Evolutionary conservation across 169 alveolate species (phyloP).

Genomic region (Plasmodium vivax): DNA sequence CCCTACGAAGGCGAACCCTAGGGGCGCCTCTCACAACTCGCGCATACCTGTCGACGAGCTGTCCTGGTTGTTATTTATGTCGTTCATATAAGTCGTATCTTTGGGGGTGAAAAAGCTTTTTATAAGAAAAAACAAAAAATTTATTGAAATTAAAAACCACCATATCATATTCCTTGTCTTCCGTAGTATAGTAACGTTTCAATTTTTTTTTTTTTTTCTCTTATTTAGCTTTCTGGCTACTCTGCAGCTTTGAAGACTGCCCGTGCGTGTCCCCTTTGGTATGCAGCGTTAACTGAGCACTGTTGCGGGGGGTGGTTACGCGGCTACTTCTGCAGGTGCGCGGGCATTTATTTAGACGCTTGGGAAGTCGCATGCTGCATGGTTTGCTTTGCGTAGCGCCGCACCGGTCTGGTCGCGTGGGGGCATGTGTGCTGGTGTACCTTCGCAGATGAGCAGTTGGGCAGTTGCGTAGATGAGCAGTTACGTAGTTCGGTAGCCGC

Average conservation of each 20-base stretch:
- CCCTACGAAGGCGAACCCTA: not conserved
- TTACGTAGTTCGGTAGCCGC: too few relatives aligned
- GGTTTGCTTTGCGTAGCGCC: not conserved
- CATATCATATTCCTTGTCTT: constrained; percentile 68
- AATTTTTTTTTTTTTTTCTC: constrained; percentile 9
- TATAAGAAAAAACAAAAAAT: constrained; percentile 72
- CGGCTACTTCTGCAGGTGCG: not conserved
- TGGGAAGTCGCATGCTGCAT: not conserved
- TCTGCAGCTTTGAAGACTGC: not conserved
- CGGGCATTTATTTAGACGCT: not conserved
- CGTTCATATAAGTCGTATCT: constrained; percentile 34
- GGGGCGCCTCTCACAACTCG: not conserved
- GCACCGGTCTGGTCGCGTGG: not conserved
- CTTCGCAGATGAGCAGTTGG: not conserved
- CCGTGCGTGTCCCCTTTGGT: not conserved
- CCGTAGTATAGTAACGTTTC: not conserved
- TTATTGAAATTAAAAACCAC: constrained; percentile 72
- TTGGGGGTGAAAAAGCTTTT: constrained; percentile 73
- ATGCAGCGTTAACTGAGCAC: not conserved
- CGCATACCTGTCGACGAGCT: constrained; percentile 31
- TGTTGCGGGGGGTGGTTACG: not conserved
- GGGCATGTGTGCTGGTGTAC: not conserved
- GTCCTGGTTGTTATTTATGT: constrained; percentile 6
- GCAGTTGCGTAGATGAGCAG: too few relatives aligned
- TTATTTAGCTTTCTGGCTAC: not conserved